Base-by-base conservation (phyloP, 2,329 filamentous ascomycete species). In the Cladosporium oxysporum region DNA sequence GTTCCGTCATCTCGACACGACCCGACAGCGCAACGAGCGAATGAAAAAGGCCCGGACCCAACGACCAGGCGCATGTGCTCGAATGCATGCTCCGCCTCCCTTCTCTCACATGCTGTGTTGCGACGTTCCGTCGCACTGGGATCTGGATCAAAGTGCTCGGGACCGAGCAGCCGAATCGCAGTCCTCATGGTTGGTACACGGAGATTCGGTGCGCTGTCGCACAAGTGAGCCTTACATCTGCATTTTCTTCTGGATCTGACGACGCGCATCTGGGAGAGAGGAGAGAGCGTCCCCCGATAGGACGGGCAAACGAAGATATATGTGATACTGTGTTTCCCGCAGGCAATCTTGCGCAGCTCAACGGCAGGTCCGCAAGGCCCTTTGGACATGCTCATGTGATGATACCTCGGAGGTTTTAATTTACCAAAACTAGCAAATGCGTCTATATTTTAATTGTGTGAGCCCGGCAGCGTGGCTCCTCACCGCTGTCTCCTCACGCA, bases 151-250 rank as follows among this genome's bases (percentile, higher is more conserved):
- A n/a, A 10, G 14, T 52, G 18, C 60, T 26, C 35, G 61, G 49
- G 35, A 55, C 59, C 44, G 41, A n/a, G 28, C 18, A 52, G 57
- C 49, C 59, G 60, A 31, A 53, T 62, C 59, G 60, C 47, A 53
- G n/a, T 35, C 33, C 60, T 41, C 44, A 50, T 53, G 47, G 31
- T n/a, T 37, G 60, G 60, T 53, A 52, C 60, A 55, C 60, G 35
- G 47, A 53, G 60, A 62, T 62, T 62, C 60, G 44, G 61, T 63
- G 61, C 61, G 50, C 61, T 21, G 61, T 63, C 14, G 33, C 61
- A 63, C 61, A 26, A 52, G 37, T 63, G 61, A 63, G 61, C 61
- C 61, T 57, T 63, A 55, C 61, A 47, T 63, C 47, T 55, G 61
- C 50, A 23, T 41, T 52, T 28, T 11, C 35, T 57, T 55, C 61